Conservation (phyloP, 129 eudicot species). For the Heracleum sosnowskyi region DNA sequence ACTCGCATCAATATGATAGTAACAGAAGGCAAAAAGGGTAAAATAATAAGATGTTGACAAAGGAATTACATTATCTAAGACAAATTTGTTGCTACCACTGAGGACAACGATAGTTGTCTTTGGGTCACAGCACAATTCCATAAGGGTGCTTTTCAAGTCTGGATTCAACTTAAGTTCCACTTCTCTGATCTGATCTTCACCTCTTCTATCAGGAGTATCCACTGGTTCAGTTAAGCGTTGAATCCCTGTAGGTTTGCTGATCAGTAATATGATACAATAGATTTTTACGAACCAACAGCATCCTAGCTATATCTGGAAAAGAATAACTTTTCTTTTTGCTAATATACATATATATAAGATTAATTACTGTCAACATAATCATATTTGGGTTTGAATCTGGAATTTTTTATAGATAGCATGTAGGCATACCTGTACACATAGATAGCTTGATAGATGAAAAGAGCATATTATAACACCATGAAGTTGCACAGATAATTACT, state of each 20-base stretch:
- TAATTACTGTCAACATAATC: not conserved
- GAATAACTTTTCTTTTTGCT: too few relatives aligned
- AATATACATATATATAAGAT: too few relatives aligned
- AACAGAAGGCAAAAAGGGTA: not conserved
- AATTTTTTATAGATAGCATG: not conserved
- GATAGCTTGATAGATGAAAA: not conserved
- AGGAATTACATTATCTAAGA: constrained; percentile 56
- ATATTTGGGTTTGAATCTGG: not conserved
- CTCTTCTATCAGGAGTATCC: constrained; percentile 71
- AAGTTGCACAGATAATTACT: not conserved
- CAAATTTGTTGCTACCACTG: constrained; percentile 72
- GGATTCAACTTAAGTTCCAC: constrained; percentile 88
- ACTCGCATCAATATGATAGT: constrained; percentile 1
- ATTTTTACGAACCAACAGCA: not conserved
- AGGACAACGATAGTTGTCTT: constrained; percentile 81
- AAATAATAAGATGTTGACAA: not conserved
- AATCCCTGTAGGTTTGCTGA: constrained; percentile 45
- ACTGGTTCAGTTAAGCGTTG: constrained; percentile 77
- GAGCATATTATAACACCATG: not conserved
- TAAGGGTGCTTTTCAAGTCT: constrained; percentile 57
- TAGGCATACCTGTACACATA: not conserved
- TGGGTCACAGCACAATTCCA: constrained; percentile 55
- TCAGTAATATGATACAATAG: not conserved
- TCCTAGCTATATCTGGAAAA: not conserved
- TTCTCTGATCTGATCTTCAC: constrained; percentile 80